Percentiles rank a stretch among this genome's conserved stretches.
These are phyloP conservation scores for Novymonas esmeraldas DNA, from an alignment of 208 protist genomes.

Conservation along the genomic window DNA sequence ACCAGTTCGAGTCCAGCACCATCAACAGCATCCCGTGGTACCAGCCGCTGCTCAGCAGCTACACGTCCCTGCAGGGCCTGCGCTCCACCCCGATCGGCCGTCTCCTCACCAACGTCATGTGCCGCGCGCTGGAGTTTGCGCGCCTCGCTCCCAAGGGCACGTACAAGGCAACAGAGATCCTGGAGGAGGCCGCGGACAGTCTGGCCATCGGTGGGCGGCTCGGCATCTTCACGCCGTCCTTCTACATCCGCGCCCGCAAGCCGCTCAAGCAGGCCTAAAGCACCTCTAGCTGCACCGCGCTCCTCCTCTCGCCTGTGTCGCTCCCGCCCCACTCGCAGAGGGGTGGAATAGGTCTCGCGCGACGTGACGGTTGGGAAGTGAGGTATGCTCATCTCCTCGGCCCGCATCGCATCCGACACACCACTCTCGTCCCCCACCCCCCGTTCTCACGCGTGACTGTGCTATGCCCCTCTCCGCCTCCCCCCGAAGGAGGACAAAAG, in stretches of 20 bases:
- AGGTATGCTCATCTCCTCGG: too few relatives aligned
- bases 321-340: too few relatives aligned
- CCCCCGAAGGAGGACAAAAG: too few relatives aligned
- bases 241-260: constrained; percentile 91
- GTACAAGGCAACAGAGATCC: constrained; percentile 84
- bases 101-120: constrained; percentile 77
- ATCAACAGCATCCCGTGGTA: constrained; percentile 93
- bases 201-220: constrained; percentile 91
- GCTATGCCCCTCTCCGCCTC: neutral
- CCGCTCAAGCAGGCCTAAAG: constrained; percentile 33
- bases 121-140: constrained; percentile 75
- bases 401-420: too few relatives aligned
- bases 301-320: too few relatives aligned
- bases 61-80: constrained; percentile 73
- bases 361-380: too few relatives aligned
- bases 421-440: neutral
- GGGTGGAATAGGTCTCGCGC: too few relatives aligned
- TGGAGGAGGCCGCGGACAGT: constrained; percentile 87
- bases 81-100: constrained; percentile 86
- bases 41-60: constrained; percentile 72
- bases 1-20: constrained; percentile 63
- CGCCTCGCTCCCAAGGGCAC: constrained; percentile 79
- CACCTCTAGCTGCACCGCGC: too few relatives aligned
- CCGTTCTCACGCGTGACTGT: neutral
- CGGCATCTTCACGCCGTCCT: constrained; percentile 94